Evolutionary conservation across 257 asterid genomes (phyloP).

Genomic region (Solanum dulcamara): DNA sequence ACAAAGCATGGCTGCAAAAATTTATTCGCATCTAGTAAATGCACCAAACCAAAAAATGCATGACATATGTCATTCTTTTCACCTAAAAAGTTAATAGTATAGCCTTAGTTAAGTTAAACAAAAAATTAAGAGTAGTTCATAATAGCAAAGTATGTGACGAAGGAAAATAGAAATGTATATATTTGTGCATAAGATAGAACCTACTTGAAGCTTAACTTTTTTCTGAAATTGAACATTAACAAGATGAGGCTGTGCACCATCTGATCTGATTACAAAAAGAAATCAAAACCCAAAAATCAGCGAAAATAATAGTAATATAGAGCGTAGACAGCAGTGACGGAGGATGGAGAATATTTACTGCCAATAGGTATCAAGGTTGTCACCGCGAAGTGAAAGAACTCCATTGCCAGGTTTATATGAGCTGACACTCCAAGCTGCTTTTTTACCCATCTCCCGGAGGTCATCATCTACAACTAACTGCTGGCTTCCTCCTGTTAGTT

Average conservation of each 20-base stretch:
- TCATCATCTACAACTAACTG: conserved; percentile 64
- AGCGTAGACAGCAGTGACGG: neutral
- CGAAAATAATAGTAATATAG: neutral
- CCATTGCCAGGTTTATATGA: conserved; percentile 94
- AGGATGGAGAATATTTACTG: conserved; percentile 28
- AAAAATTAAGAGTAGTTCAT: neutral
- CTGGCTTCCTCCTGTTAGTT: conserved; percentile 56
- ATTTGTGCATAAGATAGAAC: neutral
- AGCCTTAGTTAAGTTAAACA: neutral
- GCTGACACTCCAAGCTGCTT: conserved; percentile 96
- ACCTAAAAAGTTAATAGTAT: neutral
- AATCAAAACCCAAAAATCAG: neutral
- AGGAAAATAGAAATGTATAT: neutral
- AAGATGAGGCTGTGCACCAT: conserved; percentile 94
- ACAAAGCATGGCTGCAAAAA: neutral
- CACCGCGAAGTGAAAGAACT: conserved; percentile 69
- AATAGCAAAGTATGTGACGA: neutral
- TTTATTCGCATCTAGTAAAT: neutral
- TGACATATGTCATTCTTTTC: neutral
- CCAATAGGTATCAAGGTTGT: conserved; percentile 92
- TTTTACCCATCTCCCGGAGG: conserved; percentile 84
- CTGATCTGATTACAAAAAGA: conserved; percentile 38
- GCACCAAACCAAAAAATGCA: neutral
- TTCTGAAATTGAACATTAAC: conserved; percentile 91
- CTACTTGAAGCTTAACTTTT: conserved; percentile 76